A percentile compares a stretch with the other conserved stretches of the same genome.
Conservation (phyloP, 352 stramenopile species). For the Hyaloperonospora arabidopsidis region DNA sequence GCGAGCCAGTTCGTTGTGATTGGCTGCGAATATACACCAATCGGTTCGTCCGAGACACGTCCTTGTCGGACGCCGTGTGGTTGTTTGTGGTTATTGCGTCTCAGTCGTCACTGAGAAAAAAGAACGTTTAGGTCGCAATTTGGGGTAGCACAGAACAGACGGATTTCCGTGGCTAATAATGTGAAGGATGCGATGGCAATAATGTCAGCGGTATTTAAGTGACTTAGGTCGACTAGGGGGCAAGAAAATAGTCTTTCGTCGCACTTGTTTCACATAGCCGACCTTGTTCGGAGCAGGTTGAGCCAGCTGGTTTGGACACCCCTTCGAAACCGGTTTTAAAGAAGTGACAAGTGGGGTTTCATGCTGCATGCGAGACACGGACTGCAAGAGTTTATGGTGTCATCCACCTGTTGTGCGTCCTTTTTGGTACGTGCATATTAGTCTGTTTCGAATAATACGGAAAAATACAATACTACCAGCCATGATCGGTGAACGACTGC, state of each 20-base stretch:
- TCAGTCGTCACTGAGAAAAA: too few species aligned
- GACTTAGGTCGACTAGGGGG: not conserved
- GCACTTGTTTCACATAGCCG: constrained; percentile 2
- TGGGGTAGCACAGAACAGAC: too few species aligned
- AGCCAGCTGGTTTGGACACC: constrained; percentile 4
- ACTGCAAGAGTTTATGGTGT: too few species aligned
- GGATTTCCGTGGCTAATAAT: too few species aligned
- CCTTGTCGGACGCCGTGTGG: constrained; percentile 1
- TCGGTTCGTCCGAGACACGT: constrained; percentile 6
- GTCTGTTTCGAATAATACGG: too few species aligned
- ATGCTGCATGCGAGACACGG: not conserved
- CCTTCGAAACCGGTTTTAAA: not conserved
- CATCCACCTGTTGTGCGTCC: too few species aligned
- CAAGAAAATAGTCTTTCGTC: not conserved
- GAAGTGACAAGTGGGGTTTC: not conserved
- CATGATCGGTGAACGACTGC: too few species aligned
- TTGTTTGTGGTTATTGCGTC: not conserved
- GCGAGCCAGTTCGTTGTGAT: constrained; percentile 6
- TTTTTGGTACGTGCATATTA: too few species aligned
- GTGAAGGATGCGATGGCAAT: not conserved
- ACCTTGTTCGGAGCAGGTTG: constrained; percentile 9
- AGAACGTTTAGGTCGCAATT: too few species aligned
- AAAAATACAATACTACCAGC: too few species aligned
- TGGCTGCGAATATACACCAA: constrained; percentile 18
- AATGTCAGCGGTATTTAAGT: too few species aligned